These are phyloP conservation scores for Myxozyma udenii DNA, from an alignment of 805 yeast species.

Conservation along the genomic window DNA sequence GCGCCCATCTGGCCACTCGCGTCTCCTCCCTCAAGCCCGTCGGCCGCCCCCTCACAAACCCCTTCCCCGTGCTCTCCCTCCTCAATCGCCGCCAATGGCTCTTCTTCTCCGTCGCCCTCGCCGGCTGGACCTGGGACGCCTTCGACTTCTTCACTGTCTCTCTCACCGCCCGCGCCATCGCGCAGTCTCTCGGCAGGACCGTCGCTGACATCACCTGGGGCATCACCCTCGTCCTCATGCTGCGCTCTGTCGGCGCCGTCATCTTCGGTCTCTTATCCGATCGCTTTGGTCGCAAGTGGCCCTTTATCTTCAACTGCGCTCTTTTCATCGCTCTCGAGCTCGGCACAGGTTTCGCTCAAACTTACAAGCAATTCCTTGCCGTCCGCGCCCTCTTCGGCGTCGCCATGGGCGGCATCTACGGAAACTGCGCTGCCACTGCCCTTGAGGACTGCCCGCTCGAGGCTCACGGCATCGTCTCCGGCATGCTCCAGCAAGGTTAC, in stretches of 20 bases:
- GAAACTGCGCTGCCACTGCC: constrained; percentile 63
- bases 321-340: constrained; percentile 57
- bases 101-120: constrained; percentile 56
- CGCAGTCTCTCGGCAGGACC: constrained; percentile 46
- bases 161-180: constrained; percentile 52
- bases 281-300: constrained; percentile 64
- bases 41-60: constrained; percentile 44
- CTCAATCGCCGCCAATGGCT: constrained; percentile 58
- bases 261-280: constrained; percentile 63
- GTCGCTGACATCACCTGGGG: constrained; percentile 66
- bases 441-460: constrained; percentile 60
- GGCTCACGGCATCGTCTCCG: constrained; percentile 62
- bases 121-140: constrained; percentile 71
- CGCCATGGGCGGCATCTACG: constrained; percentile 70
- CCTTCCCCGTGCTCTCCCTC: constrained; percentile 54
- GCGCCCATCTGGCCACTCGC: constrained; percentile 37
- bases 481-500: constrained; percentile 78
- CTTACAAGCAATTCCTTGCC: constrained; percentile 56
- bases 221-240: constrained; percentile 66
- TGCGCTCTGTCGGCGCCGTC: constrained; percentile 68
- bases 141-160: constrained; percentile 67
- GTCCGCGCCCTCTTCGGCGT: constrained; percentile 65
- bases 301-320: constrained; percentile 52
- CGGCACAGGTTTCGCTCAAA: constrained; percentile 63
- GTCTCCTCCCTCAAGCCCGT: constrained; percentile 37